phyloP scores from a whole-genome alignment of 1,139 yeast genomes.

The Eremothecium sinecaudum region DNA sequence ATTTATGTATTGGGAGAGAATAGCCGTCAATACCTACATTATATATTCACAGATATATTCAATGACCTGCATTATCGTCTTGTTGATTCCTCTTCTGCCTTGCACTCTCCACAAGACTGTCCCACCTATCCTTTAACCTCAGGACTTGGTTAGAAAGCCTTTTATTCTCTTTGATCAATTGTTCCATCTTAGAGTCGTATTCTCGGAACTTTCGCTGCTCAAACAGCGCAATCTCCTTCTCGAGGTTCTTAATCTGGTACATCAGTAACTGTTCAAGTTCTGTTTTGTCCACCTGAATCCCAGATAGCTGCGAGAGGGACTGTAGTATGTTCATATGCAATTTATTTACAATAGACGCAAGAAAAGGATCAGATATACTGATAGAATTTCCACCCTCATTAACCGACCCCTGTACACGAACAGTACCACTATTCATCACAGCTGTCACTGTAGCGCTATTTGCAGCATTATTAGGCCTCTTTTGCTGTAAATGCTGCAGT shows the following conservation, averaged over 20 bases:
- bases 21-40: too few species aligned
- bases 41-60: too few species aligned
- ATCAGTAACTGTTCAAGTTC: slow-evolving; percentile 8
- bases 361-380: slow-evolving; percentile 11
- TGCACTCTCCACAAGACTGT: slow-evolving; percentile 41
- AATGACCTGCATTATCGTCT: slow-evolving; percentile 1
- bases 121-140: slow-evolving; percentile 40
- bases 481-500: slow-evolving; percentile 9
- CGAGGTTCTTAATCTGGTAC: slow-evolving; percentile 23
- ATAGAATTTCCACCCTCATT: slow-evolving; percentile 7
- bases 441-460: too few species aligned
- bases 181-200: slow-evolving; percentile 26
- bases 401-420: slow-evolving; percentile 8
- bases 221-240: slow-evolving; percentile 27
- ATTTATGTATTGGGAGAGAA: too few species aligned
- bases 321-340: slow-evolving; percentile 10
- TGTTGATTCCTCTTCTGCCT: slow-evolving; percentile 31
- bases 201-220: slow-evolving; percentile 28
- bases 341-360: slow-evolving; percentile 12
- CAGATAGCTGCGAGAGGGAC: slow-evolving; percentile 7
- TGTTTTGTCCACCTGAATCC: slow-evolving; percentile 8
- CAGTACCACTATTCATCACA: too few species aligned
- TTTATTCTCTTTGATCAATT: slow-evolving; percentile 27
- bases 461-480: slow-evolving; percentile 7
- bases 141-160: slow-evolving; percentile 34